These are phyloP conservation scores for Nasturtium officinale DNA, from an alignment of 345 rosid species.

Conservation along the genomic window DNA sequence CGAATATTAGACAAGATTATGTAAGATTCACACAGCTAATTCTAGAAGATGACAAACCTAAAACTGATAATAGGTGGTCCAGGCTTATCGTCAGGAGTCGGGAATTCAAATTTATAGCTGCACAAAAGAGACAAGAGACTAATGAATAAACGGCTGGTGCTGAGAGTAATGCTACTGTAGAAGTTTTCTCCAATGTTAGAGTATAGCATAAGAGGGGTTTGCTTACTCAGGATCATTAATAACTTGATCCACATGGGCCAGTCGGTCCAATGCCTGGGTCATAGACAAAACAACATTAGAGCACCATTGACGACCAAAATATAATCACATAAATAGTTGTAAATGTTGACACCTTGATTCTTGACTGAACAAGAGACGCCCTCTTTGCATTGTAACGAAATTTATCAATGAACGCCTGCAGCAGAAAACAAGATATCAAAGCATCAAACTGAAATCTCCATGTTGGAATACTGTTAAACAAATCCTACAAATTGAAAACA, in stretches of 20 bases:
- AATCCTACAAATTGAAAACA: slow-evolving; percentile 18
- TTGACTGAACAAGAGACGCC: slow-evolving; percentile 99
- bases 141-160: slow-evolving; percentile 1
- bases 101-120: slow-evolving; percentile 99
- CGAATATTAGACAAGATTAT: slow-evolving; percentile 14
- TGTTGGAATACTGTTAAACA: slow-evolving; percentile 11
- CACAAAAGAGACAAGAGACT: slow-evolving; percentile 35
- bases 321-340: slow-evolving; percentile 27
- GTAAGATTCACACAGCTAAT: slow-evolving; percentile 20
- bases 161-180: slow-evolving; percentile 16
- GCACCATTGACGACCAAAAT: slow-evolving; percentile 16
- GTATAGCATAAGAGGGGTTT: slow-evolving; percentile 27
- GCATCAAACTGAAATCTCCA: slow-evolving; percentile 12
- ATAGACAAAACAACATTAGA: slow-evolving; percentile 35
- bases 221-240: slow-evolving; percentile 97
- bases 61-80: slow-evolving; percentile 98
- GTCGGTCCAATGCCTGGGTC: slow-evolving; percentile 82
- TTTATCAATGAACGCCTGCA: slow-evolving; percentile 95
- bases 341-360: slow-evolving; percentile 77
- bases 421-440: slow-evolving; percentile 32
- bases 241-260: slow-evolving; percentile 91
- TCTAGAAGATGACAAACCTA: slow-evolving; percentile 62
- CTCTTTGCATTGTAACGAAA: slow-evolving; percentile 99
- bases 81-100: slow-evolving; percentile 98
- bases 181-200: slow-evolving; percentile 14